A percentile compares a stretch with the other conserved stretches of the same genome.
phyloP scores from a whole-genome alignment of 768 basidiomycete species.

The Trametes gibbosa region DNA sequence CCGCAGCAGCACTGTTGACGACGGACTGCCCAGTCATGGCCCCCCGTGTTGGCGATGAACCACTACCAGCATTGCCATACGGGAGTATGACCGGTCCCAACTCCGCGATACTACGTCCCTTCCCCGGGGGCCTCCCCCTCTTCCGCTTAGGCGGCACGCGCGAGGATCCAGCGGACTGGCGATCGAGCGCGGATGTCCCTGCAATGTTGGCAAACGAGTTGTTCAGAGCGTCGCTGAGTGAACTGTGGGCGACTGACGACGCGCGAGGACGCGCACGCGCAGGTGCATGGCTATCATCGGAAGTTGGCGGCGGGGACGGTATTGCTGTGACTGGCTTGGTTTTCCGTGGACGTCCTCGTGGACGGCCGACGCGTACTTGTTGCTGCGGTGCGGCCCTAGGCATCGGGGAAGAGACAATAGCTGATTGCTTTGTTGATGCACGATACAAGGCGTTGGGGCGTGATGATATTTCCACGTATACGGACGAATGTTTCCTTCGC shows the following conservation, averaged over 20 bases:
- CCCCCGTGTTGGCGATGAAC: neutral
- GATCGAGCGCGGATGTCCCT: neutral
- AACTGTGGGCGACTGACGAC: neutral
- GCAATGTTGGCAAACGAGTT: neutral
- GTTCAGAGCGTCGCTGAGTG: constrained; percentile 10
- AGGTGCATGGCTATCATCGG: neutral
- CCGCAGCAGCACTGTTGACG: neutral
- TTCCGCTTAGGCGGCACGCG: neutral
- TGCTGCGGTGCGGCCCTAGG: too few species aligned
- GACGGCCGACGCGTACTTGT: neutral
- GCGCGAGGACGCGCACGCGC: neutral
- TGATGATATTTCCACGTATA: neutral
- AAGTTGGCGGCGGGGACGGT: neutral
- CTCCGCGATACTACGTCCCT: neutral
- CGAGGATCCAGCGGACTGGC: neutral
- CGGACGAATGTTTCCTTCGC: neutral
- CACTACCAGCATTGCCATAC: neutral
- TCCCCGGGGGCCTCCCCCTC: constrained; percentile 1
- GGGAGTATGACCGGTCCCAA: neutral
- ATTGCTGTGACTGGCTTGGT: neutral
- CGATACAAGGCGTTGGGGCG: neutral
- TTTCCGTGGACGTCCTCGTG: neutral
- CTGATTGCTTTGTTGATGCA: neutral
- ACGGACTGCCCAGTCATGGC: neutral
- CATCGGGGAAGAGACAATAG: too few species aligned